Evolutionary conservation across 2,329 filamentous ascomycete species (phyloP).

Genomic region (Fusarium zealandicum): DNA sequence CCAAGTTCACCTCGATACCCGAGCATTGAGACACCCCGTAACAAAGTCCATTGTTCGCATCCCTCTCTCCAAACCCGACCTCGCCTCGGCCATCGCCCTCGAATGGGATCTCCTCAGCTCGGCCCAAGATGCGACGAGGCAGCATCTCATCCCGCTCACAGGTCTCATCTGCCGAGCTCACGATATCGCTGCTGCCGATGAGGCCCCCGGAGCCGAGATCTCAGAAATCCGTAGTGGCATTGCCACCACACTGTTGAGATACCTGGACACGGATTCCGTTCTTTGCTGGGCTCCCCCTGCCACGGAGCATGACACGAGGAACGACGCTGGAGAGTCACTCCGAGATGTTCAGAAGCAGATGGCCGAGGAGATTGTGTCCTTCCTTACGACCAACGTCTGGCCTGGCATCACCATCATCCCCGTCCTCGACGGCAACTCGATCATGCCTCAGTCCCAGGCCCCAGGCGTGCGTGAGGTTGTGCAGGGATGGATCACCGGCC

Average conservation of each 20-base stretch:
- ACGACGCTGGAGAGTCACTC: conserved; percentile 64
- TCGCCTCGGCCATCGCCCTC: conserved; percentile 84
- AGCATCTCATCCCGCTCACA: conserved; percentile 90
- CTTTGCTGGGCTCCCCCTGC: conserved; percentile 81
- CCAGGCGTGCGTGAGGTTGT: conserved; percentile 80
- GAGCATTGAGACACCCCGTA: conserved; percentile 79
- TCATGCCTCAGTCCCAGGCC: conserved; percentile 77
- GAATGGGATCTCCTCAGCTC: conserved; percentile 92
- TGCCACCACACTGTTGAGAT: conserved; percentile 75
- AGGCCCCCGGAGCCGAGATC: conserved; percentile 31
- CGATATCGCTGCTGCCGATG: conserved; percentile 78
- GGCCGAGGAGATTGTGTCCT: conserved; percentile 74
- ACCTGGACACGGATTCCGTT: conserved; percentile 89
- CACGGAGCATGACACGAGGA: conserved; percentile 55
- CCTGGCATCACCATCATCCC: conserved; percentile 80
- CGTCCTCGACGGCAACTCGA: conserved; percentile 79
- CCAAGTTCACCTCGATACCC: conserved; percentile 76
- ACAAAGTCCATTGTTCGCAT: conserved; percentile 76
- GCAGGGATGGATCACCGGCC: conserved; percentile 74
- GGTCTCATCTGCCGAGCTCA: conserved; percentile 83
- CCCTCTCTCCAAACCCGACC: conserved; percentile 77
- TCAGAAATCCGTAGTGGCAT: conserved; percentile 70
- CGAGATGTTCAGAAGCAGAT: conserved; percentile 74
- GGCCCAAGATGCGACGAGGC: conserved; percentile 81
- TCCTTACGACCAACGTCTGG: conserved; percentile 78